A percentile compares a stretch with the other conserved stretches of the same genome.
Conservation (phyloP, 1,284 basidiomycete species). For the Tilletia horrida region DNA sequence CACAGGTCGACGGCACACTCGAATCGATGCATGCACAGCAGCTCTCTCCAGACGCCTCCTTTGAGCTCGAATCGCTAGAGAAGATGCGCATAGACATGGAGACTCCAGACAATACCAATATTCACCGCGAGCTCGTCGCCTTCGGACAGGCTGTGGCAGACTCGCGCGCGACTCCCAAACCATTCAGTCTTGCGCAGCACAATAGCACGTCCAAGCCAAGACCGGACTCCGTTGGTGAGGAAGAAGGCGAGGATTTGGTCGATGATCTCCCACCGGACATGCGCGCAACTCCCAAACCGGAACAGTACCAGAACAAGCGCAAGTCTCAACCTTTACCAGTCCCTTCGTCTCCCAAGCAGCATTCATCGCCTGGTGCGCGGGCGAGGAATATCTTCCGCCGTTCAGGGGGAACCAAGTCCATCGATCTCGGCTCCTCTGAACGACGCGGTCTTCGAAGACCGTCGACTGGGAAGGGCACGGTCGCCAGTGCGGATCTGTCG, state of each 20-base stretch:
- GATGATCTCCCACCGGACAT: not conserved
- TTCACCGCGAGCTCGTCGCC: constrained; percentile 10
- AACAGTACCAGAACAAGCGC: not conserved
- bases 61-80: constrained; percentile 13
- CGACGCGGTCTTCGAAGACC: not conserved
- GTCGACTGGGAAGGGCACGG: too few species aligned
- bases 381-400: constrained; percentile 13
- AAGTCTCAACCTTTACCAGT: not conserved
- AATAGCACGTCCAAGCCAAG: not conserved
- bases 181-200: not conserved
- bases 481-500: not conserved
- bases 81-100: constrained; percentile 17
- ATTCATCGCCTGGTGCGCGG: not conserved
- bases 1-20: not conserved
- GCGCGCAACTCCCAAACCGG: constrained; percentile 8
- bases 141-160: constrained; percentile 12
- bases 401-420: not conserved
- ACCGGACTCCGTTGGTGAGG: not conserved
- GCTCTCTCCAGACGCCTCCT: constrained; percentile 11
- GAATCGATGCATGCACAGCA: not conserved
- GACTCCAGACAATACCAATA: constrained; percentile 11
- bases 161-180: constrained; percentile 9
- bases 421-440: not conserved
- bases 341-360: not conserved
- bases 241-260: not conserved